Evolutionary conservation across 352 stramenopile species (phyloP), one percentile per base, ranked within the genome.

Genomic region (Pythium myriotylum): DNA sequence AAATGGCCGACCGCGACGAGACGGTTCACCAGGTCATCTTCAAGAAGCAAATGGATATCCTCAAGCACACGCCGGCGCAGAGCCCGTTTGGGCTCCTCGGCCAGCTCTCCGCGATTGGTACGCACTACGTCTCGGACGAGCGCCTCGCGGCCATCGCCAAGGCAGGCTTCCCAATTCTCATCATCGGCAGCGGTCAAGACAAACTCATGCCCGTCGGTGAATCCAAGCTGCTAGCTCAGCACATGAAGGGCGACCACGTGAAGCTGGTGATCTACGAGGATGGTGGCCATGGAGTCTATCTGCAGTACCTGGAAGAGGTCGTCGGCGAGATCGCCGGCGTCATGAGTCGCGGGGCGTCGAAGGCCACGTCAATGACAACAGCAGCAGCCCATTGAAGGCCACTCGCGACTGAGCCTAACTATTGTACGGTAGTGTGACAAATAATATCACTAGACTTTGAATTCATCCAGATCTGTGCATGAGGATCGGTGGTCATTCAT

Each of bases 81-180:
- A 42, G 40, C 10, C 19, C 65, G 3, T 58, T 48, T 23, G 62
- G 67, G 0, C 14, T 62, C 4, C 33, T 67, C 1, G 58, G 62
- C 24, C 67, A 72, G 20, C 19, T 60, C 26, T 47, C 48, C 2
- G 62, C 62, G 27, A 56, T 75, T 27, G 33, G 45, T 1, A 80
- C 75, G 3, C 78, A 87, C 54, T 81, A 71, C 43, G 69, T 85
- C 29, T 81, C 73, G 49, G 67, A 84, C 49, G 75, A 77, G 37
- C 64, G 75, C 20, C 63, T 87, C 43, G 67, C 67, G 12, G 58
- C 56, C 35, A 81, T 87, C 49, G 70, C 65, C 42, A 45, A 71
- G 17, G 54, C 56, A 0, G 75, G 67, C 0, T 88, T 88, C 47
- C 78, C 75, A 1, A 72, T 88, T 20, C 54, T 85, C 8, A 74